A percentile compares a stretch with the other conserved stretches of the same genome.
These are phyloP conservation scores for Polygonum maritimum DNA, from an alignment of 148 eudicot species.

Conservation along the genomic window DNA sequence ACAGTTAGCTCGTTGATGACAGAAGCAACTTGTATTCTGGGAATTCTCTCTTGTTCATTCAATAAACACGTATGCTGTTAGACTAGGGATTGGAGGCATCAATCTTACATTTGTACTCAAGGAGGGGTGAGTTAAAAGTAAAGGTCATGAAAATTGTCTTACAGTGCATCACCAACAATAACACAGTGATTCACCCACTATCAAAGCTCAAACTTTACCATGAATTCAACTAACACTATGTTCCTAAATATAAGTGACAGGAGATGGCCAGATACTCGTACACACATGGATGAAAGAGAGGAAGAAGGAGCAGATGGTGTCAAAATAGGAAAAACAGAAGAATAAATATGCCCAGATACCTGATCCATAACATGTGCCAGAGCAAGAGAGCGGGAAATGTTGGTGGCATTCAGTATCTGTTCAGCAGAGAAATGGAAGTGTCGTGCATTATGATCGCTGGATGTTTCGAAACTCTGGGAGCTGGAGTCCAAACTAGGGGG, in stretches of 20 bases:
- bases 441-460: slow-evolving; percentile 24
- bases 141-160: neutral
- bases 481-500: slow-evolving; percentile 41
- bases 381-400: slow-evolving; percentile 76
- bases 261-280: neutral
- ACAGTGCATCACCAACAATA: neutral
- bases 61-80: no score
- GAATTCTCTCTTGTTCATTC: no score
- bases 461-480: slow-evolving; percentile 33
- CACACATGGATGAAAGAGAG: neutral
- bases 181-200: neutral
- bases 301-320: neutral
- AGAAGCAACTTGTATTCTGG: no score
- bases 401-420: slow-evolving; percentile 70
- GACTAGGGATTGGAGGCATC: no score
- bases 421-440: slow-evolving; percentile 52
- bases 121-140: no score
- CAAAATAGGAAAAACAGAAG: neutral
- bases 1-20: no score
- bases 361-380: slow-evolving; percentile 99
- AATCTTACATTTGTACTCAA: no score
- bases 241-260: neutral
- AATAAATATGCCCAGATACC: slow-evolving; percentile 30
- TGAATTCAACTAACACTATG: neutral
- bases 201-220: neutral